These are phyloP conservation scores for Cutaneotrichosporon cavernicola DNA, from an alignment of 1,284 basidiomycete species.

Conservation along the genomic window DNA sequence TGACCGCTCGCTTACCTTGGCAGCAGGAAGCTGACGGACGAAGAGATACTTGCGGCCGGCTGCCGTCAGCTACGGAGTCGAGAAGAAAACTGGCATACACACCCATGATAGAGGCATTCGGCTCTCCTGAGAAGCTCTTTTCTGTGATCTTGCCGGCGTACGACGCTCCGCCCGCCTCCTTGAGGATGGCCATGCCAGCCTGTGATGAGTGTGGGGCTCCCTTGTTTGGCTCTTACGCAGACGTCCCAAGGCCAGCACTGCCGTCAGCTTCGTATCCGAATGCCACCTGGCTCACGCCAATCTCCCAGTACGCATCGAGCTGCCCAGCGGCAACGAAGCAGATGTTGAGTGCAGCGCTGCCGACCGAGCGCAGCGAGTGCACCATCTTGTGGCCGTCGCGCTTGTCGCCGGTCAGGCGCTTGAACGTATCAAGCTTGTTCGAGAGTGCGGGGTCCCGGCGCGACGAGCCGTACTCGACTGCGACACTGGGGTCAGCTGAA, in stretches of 20 bases:
- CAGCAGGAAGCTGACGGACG: conserved; percentile 55
- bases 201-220: conserved; percentile 24
- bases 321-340: conserved; percentile 78
- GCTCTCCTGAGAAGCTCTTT: conserved; percentile 29
- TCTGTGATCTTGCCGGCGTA: conserved; percentile 64
- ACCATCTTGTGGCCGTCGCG: conserved; percentile 74
- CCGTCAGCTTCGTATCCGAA: not conserved
- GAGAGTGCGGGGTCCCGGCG: conserved; percentile 64
- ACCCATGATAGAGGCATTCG: conserved; percentile 64
- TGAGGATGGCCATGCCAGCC: conserved; percentile 87
- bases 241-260: conserved; percentile 78
- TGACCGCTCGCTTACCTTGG: not conserved
- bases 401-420: conserved; percentile 73
- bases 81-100: conserved; percentile 10
- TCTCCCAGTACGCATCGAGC: conserved; percentile 82
- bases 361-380: conserved; percentile 78
- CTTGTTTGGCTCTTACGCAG: conserved; percentile 58
- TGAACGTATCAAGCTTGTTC: conserved; percentile 71
- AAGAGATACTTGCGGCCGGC: conserved; percentile 84
- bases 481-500: conserved; percentile 56
- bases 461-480: conserved; percentile 87
- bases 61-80: conserved; percentile 14
- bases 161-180: conserved; percentile 80
- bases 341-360: conserved; percentile 82
- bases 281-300: conserved; percentile 58